A percentile compares a stretch with the other conserved stretches of the same genome.
Evolutionary conservation across 192 early-diverging fungal genomes (phyloP).

Genomic region (Mortierella claussenii): DNA sequence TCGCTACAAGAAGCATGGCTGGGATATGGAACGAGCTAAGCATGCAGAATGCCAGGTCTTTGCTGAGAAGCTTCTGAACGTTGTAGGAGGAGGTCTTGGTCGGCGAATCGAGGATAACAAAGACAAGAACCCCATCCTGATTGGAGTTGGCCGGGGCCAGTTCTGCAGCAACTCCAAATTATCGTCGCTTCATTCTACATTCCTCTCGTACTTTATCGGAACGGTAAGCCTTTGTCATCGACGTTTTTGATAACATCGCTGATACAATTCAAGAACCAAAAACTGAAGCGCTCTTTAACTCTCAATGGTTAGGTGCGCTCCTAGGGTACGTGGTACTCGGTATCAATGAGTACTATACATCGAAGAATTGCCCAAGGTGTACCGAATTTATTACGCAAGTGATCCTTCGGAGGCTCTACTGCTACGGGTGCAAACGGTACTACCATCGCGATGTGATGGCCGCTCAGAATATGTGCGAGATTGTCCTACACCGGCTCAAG

Average conservation of each 20-base stretch:
- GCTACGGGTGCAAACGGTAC: not conserved
- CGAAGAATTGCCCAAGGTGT: not conserved
- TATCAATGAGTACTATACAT: not conserved
- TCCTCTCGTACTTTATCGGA: not conserved
- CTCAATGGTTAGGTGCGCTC: no score
- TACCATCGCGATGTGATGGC: not conserved
- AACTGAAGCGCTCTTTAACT: no score
- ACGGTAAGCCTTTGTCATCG: not conserved
- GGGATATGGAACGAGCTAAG: not conserved
- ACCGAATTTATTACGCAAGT: not conserved
- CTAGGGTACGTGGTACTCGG: not conserved
- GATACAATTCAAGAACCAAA: no score
- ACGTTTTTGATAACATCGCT: not conserved
- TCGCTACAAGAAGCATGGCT: slow-evolving; percentile 3
- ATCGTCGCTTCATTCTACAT: not conserved
- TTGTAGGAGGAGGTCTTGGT: slow-evolving; percentile 12
- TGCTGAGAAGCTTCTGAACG: not conserved
- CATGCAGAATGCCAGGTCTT: not conserved
- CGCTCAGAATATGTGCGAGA: not conserved
- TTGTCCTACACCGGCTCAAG: no score
- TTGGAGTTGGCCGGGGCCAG: slow-evolving; percentile 17
- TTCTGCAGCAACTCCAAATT: not conserved
- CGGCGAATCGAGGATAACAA: not conserved
- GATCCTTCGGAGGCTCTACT: not conserved
- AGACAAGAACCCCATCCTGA: slow-evolving; percentile 10